Conservation (phyloP, 805 yeast species). For the Peterozyma xylosa region DNA sequence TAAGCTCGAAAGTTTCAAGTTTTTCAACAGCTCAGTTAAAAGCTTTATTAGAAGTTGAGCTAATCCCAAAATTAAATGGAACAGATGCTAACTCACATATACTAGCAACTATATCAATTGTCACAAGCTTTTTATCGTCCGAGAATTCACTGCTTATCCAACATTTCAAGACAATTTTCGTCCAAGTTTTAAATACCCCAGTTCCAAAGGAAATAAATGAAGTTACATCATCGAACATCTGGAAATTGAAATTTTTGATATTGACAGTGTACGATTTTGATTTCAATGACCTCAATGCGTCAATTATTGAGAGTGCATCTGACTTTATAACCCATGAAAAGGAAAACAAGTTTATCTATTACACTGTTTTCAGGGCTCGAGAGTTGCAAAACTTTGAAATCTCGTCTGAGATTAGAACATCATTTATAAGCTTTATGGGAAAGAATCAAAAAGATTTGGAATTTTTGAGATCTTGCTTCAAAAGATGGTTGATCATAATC, state of each 20-base stretch:
- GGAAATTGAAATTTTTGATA: conserved; percentile 41
- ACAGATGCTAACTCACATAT: background rate
- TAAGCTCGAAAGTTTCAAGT: conserved; percentile 31
- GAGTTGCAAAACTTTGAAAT: conserved; percentile 32
- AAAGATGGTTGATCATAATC: conserved; percentile 50
- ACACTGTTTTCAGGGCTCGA: conserved; percentile 38
- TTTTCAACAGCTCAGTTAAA: conserved; percentile 42
- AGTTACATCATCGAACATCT: conserved; percentile 12
- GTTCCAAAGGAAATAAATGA: too few species aligned
- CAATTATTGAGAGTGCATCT: conserved; percentile 2
- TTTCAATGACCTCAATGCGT: background rate
- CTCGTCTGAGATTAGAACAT: conserved; percentile 7
- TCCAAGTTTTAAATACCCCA: conserved; percentile 9
- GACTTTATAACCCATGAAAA: conserved; percentile 4
- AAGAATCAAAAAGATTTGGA: conserved; percentile 5
- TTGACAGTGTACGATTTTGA: conserved; percentile 32
- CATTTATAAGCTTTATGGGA: conserved; percentile 19
- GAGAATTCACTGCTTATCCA: conserved; percentile 21
- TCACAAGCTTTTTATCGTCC: conserved; percentile 31
- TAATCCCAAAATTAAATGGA: background rate
- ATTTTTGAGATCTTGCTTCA: conserved; percentile 22
- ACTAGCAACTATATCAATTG: conserved; percentile 20
- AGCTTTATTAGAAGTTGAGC: conserved; percentile 12
- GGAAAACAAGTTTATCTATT: conserved; percentile 19
- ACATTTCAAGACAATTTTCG: conserved; percentile 15